Percentiles rank a stretch among this genome's conserved stretches.
phyloP scores from a whole-genome alignment of 257 asterid genomes.

The Leptodermis oblonga region DNA sequence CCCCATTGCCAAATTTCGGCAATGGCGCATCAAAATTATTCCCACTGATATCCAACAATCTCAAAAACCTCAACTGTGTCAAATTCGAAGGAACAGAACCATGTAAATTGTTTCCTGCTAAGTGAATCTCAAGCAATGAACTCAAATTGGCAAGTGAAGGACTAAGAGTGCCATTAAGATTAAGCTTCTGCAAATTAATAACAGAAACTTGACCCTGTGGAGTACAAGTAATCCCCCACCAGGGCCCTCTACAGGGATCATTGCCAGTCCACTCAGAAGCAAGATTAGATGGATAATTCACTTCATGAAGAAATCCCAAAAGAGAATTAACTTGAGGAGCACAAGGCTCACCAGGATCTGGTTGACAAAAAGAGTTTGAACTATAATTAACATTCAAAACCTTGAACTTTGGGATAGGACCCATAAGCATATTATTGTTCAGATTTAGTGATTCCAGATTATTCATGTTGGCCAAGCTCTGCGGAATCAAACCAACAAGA shows the following conservation, averaged over 20 bases:
- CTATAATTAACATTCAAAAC: conserved; percentile 40
- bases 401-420: conserved; percentile 68
- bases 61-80: conserved; percentile 54
- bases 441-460: conserved; percentile 63
- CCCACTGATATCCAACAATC: conserved; percentile 49
- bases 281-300: conserved; percentile 64
- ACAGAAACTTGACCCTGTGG: conserved; percentile 33
- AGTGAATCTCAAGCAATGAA: conserved; percentile 59
- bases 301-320: conserved; percentile 69
- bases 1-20: conserved; percentile 47
- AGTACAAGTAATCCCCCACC: conserved; percentile 76
- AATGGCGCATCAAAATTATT: conserved; percentile 67
- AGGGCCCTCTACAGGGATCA: conserved; percentile 49
- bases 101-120: conserved; percentile 56
- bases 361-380: conserved; percentile 57
- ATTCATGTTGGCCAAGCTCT: conserved; percentile 42
- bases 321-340: conserved; percentile 61
- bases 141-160: conserved; percentile 55
- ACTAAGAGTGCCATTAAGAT: conserved; percentile 65
- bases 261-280: conserved; percentile 73
- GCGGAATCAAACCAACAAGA: conserved; percentile 74
- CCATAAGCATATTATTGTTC: conserved; percentile 74
- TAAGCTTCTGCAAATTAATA: conserved; percentile 49
- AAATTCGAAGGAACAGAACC: conserved; percentile 56
- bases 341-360: conserved; percentile 49